Evolutionary conservation across 1,284 basidiomycete genomes (phyloP).

Genomic region (Laetiporus sulphureus): DNA sequence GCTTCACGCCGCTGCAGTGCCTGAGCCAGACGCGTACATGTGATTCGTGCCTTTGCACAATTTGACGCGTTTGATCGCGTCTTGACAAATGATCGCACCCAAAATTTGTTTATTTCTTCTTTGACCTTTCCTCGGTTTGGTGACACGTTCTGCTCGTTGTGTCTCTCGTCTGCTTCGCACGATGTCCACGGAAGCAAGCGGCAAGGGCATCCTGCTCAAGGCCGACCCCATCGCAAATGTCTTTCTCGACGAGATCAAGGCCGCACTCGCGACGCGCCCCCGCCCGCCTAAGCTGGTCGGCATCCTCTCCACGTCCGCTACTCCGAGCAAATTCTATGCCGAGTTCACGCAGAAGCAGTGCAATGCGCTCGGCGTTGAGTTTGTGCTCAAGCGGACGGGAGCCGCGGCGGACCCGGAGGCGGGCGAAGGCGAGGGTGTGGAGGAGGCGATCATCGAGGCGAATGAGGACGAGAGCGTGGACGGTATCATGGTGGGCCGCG

Average conservation of each 20-base stretch:
- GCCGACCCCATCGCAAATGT: slow-evolving; percentile 63
- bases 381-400: slow-evolving; percentile 71
- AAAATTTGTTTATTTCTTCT: not conserved
- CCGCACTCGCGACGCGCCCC: slow-evolving; percentile 33
- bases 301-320: slow-evolving; percentile 83
- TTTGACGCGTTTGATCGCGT: not conserved
- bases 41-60: too few relatives aligned
- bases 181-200: slow-evolving; percentile 18
- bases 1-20: too few relatives aligned
- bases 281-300: slow-evolving; percentile 79
- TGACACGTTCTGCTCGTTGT: too few relatives aligned
- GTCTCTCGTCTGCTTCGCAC: too few relatives aligned
- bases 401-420: slow-evolving; percentile 46
- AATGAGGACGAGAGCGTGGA: slow-evolving; percentile 84
- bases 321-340: slow-evolving; percentile 87
- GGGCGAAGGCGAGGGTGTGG: slow-evolving; percentile 69
- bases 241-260: slow-evolving; percentile 64
- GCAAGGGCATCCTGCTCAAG: slow-evolving; percentile 72
- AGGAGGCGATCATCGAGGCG: slow-evolving; percentile 92
- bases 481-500: slow-evolving; percentile 84
- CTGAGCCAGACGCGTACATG: not conserved
- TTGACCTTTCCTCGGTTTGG: not conserved
- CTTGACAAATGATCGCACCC: not conserved
- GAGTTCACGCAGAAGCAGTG: slow-evolving; percentile 94
- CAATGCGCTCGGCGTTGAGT: slow-evolving; percentile 82